Evolutionary conservation across 176 grass and related monocot species (phyloP).

Genomic region (Oryza meyeriana): DNA sequence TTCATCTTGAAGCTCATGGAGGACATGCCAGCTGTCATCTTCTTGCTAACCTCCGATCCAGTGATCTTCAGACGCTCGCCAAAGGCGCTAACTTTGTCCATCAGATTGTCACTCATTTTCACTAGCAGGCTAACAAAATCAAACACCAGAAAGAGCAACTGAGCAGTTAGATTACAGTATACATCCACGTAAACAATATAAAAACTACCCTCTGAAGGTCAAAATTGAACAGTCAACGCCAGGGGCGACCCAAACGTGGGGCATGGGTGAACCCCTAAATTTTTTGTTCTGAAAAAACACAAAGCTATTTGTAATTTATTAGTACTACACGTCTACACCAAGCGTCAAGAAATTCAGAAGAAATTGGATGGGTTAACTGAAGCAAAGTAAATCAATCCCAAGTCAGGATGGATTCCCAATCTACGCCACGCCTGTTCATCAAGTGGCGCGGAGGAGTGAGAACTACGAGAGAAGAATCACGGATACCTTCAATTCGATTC

Average conservation of each 20-base stretch:
- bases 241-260: not conserved
- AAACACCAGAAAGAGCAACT: not conserved
- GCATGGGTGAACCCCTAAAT: not conserved
- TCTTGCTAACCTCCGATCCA: constrained; percentile 69
- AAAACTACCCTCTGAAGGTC: not conserved
- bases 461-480: not conserved
- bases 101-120: constrained; percentile 84
- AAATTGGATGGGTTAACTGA: not conserved
- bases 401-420: not conserved
- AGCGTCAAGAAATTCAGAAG: not conserved
- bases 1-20: constrained; percentile 97
- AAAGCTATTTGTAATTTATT: not conserved
- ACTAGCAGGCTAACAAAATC: not conserved
- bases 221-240: not conserved
- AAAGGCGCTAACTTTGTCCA: constrained; percentile 81
- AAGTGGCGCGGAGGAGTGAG: not conserved
- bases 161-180: not conserved
- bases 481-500: not conserved
- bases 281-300: not conserved
- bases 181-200: not conserved
- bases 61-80: constrained; percentile 87
- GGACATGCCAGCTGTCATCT: constrained; percentile 80
- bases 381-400: not conserved
- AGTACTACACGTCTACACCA: not conserved
- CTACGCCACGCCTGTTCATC: not conserved